phyloP scores from a whole-genome alignment of 768 basidiomycete species.

The Suillus subluteus region DNA sequence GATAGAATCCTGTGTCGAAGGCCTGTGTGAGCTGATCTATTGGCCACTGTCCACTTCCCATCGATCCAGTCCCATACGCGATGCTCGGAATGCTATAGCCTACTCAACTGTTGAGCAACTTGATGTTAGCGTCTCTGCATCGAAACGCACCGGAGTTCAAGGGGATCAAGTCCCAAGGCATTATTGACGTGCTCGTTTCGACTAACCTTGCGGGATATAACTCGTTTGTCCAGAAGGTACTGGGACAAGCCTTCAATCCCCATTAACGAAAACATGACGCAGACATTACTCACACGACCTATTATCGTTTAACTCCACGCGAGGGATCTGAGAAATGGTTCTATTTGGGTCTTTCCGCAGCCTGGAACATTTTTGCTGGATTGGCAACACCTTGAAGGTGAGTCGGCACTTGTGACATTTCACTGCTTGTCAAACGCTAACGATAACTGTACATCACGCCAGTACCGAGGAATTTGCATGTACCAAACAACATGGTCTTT shows the following conservation, averaged over 20 bases:
- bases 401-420: too few relatives aligned
- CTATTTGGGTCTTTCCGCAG: too few relatives aligned
- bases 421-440: too few relatives aligned
- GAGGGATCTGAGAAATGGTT: too few relatives aligned
- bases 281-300: slow-evolving; percentile 5
- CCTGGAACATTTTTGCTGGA: too few relatives aligned
- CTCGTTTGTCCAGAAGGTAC: background rate
- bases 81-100: slow-evolving; percentile 51
- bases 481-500: too few relatives aligned
- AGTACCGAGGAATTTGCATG: too few relatives aligned
- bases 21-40: slow-evolving; percentile 64
- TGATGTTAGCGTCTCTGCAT: background rate
- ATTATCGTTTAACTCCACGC: too few relatives aligned
- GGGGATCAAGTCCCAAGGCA: slow-evolving; percentile 63
- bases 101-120: slow-evolving; percentile 22
- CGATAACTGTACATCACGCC: too few relatives aligned
- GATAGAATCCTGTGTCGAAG: slow-evolving; percentile 61
- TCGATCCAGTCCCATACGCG: slow-evolving; percentile 67
- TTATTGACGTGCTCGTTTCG: slow-evolving; percentile 22
- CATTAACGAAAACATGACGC: background rate
- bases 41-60: slow-evolving; percentile 58
- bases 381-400: too few relatives aligned
- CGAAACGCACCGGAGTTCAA: slow-evolving; percentile 57
- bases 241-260: background rate
- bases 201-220: background rate